A percentile compares a stretch with the other conserved stretches of the same genome.
phyloP scores from a whole-genome alignment of 495 filamentous ascomycete species.

The Rostrohypoxylon terebratum region DNA sequence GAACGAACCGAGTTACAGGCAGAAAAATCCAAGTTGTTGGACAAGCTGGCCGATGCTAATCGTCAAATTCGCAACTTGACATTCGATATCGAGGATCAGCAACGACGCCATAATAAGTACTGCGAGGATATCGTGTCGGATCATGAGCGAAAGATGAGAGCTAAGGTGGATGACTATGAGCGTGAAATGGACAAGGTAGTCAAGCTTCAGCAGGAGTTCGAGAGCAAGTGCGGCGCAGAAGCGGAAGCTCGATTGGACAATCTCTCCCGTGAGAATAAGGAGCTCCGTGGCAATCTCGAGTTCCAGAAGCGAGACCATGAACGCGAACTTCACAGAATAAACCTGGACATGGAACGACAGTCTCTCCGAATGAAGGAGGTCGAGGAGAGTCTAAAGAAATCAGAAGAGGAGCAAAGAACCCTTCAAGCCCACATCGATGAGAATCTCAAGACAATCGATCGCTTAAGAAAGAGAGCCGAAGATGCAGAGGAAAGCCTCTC shows the following conservation, averaged over 20 bases:
- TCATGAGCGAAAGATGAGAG: conserved; percentile 42
- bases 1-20: conserved; percentile 68
- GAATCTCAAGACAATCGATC: conserved; percentile 48
- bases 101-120: conserved; percentile 40
- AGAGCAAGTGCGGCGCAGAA: conserved; percentile 45
- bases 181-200: conserved; percentile 48
- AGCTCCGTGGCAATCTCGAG: conserved; percentile 42
- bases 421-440: conserved; percentile 46
- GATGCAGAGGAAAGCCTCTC: conserved; percentile 50
- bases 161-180: conserved; percentile 53
- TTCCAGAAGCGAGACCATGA: conserved; percentile 50
- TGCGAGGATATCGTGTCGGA: conserved; percentile 43
- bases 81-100: conserved; percentile 56
- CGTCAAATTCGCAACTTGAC: conserved; percentile 53
- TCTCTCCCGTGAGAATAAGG: conserved; percentile 49
- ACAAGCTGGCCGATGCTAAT: conserved; percentile 69
- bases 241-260: conserved; percentile 47
- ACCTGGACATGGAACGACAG: conserved; percentile 39
- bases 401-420: conserved; percentile 32
- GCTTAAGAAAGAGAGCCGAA: conserved; percentile 48
- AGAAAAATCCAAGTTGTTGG: conserved; percentile 66
- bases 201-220: conserved; percentile 49
- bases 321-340: conserved; percentile 40
- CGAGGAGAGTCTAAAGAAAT: conserved; percentile 41
- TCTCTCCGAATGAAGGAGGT: conserved; percentile 32